Percentiles rank a stretch among this genome's conserved stretches.
Evolutionary conservation across 2,329 filamentous ascomycete species (phyloP).

Genomic region (Stachybotrys chartarum): DNA sequence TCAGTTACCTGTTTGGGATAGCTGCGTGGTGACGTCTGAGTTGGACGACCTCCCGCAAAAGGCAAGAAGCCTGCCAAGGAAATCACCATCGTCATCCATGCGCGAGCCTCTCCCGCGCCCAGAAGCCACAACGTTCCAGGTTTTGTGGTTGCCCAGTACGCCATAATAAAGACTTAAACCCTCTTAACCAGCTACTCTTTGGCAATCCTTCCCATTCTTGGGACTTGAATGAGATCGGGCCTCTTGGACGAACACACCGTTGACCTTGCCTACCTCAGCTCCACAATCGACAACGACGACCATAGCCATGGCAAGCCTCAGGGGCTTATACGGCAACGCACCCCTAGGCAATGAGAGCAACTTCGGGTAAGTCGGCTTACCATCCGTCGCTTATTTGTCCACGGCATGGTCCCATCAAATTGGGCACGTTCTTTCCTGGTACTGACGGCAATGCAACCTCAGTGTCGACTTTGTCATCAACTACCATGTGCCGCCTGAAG

Average conservation of each 20-base stretch:
- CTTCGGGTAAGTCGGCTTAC: conserved; percentile 27
- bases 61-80: background rate
- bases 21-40: background rate
- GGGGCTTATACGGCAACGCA: conserved; percentile 17
- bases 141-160: background rate
- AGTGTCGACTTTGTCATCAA: conserved; percentile 85
- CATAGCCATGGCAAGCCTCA: conserved; percentile 22
- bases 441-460: background rate
- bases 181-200: too few species aligned
- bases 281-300: background rate
- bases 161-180: too few species aligned
- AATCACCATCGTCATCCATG: background rate
- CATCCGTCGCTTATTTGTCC: background rate
- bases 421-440: too few species aligned
- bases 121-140: background rate
- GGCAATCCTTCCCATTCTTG: too few species aligned
- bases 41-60: background rate
- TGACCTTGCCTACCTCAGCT: too few species aligned
- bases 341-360: conserved; percentile 20
- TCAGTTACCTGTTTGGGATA: background rate
- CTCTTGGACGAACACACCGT: too few species aligned
- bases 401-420: background rate
- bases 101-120: too few species aligned
- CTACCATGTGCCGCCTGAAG: conserved; percentile 63
- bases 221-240: too few species aligned